Percentiles rank a stretch among this genome's conserved stretches.
phyloP scores from a whole-genome alignment of 352 stramenopile species.

The Plasmopara viticola region DNA sequence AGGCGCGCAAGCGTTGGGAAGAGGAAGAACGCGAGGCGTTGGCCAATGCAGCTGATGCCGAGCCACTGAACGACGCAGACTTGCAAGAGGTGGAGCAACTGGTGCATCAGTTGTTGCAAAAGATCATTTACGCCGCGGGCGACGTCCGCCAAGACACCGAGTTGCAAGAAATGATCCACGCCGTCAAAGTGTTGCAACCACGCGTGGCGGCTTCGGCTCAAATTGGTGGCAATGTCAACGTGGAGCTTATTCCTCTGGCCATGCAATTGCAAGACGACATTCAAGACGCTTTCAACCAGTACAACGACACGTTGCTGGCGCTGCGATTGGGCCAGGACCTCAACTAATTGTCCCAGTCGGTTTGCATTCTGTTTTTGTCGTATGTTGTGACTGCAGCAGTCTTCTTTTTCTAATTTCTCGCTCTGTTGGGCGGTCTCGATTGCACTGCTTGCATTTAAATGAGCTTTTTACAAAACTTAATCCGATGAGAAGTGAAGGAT shows the following conservation, averaged over 20 bases:
- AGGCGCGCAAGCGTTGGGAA: conserved; percentile 83
- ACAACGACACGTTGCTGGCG: conserved; percentile 85
- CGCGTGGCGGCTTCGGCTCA: conserved; percentile 77
- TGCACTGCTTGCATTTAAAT: not conserved
- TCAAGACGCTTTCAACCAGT: conserved; percentile 87
- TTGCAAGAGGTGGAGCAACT: conserved; percentile 86
- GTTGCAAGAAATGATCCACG: conserved; percentile 87
- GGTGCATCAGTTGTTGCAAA: conserved; percentile 82
- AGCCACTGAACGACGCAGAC: conserved; percentile 83
- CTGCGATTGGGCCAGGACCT: conserved; percentile 80
- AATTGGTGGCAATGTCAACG: conserved; percentile 84
- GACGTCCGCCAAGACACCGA: conserved; percentile 85
- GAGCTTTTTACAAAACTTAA: conserved; percentile 21
- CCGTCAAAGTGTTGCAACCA: conserved; percentile 81
- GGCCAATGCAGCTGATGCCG: conserved; percentile 75
- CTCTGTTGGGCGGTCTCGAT: not conserved
- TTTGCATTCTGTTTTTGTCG: conserved; percentile 1
- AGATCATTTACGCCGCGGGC: conserved; percentile 84
- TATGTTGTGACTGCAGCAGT: conserved; percentile 7
- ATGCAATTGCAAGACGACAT: conserved; percentile 90
- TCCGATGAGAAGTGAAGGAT: conserved; percentile 27
- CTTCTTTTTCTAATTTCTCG: not conserved
- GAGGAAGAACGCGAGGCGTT: conserved; percentile 84
- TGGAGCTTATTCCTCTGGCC: conserved; percentile 81
- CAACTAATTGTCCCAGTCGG: conserved; percentile 40